Evolutionary conservation across 495 filamentous ascomycete genomes (phyloP).

Genomic region (Chaetomium tenue): DNA sequence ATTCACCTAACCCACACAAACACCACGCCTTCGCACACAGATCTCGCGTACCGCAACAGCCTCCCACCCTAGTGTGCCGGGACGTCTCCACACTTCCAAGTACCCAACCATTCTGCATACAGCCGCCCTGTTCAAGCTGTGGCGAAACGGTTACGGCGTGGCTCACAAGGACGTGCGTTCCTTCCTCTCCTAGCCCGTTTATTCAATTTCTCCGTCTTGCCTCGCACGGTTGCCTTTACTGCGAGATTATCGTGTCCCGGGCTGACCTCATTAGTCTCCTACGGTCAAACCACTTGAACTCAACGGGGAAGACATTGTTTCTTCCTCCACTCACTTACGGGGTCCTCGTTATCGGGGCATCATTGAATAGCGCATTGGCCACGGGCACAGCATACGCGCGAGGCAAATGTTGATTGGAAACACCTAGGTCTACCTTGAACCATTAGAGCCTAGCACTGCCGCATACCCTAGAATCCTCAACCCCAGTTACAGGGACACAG

Average conservation of each 20-base stretch:
- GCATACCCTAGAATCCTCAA: not conserved
- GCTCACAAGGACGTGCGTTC: not conserved
- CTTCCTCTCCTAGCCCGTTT: not conserved
- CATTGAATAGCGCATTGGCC: no score
- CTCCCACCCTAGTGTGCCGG: not conserved
- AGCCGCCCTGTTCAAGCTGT: not conserved
- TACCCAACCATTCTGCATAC: no score
- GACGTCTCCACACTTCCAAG: not conserved
- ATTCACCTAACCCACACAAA: no score
- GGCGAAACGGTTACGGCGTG: conserved; percentile 1
- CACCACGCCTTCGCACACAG: no score
- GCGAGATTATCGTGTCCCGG: not conserved
- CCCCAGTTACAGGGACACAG: not conserved
- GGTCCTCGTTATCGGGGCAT: no score
- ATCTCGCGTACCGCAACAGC: no score
- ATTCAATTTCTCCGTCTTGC: not conserved
- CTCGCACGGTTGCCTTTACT: not conserved
- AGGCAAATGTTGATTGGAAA: no score
- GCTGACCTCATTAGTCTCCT: not conserved
- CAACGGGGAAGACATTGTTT: no score
- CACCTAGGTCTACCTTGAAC: no score
- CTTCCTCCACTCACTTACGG: no score
- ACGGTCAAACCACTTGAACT: not conserved
- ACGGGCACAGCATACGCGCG: no score
- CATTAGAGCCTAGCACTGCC: not conserved